Percentiles rank a stretch among this genome's conserved stretches.
phyloP scores from a whole-genome alignment of 352 stramenopile genomes.

The Lagenidium sp. region DNA sequence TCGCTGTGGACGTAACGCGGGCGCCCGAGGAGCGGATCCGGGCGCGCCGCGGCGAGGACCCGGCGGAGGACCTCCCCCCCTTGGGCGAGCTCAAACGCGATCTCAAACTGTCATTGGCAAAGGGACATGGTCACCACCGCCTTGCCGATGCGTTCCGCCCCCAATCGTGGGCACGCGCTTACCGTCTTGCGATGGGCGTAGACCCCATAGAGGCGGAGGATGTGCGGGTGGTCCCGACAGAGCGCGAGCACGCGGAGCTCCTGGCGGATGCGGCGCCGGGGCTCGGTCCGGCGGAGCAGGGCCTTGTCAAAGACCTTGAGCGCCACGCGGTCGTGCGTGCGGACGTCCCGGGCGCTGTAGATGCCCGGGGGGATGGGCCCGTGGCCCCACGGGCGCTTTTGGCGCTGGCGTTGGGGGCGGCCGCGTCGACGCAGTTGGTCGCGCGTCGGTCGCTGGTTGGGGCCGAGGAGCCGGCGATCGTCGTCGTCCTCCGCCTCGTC shows the following conservation, averaged over 20 bases:
- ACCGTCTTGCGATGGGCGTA: slow-evolving; percentile 28
- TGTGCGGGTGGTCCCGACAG: slow-evolving; percentile 37
- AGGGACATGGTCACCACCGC: background rate
- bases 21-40: background rate
- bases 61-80: slow-evolving; percentile 50
- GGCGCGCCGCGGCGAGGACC: slow-evolving; percentile 8
- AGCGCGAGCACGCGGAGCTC: slow-evolving; percentile 51
- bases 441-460: too few relatives aligned
- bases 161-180: too few relatives aligned
- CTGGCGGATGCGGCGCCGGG: slow-evolving; percentile 50
- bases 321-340: slow-evolving; percentile 56
- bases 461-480: too few relatives aligned
- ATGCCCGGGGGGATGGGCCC: slow-evolving; percentile 32
- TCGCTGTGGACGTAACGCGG: slow-evolving; percentile 29
- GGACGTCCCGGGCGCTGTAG: slow-evolving; percentile 44
- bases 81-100: slow-evolving; percentile 67
- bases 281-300: slow-evolving; percentile 27
- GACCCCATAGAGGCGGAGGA: slow-evolving; percentile 61
- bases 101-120: slow-evolving; percentile 26
- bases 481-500: too few relatives aligned
- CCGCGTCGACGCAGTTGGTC: slow-evolving; percentile 1
- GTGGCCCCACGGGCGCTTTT: too few relatives aligned
- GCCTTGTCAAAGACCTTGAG: slow-evolving; percentile 61
- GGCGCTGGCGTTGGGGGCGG: background rate
- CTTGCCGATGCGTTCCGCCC: too few relatives aligned